phyloP scores from a whole-genome alignment of 78 protist species.

The Dictyostelium purpureum region DNA sequence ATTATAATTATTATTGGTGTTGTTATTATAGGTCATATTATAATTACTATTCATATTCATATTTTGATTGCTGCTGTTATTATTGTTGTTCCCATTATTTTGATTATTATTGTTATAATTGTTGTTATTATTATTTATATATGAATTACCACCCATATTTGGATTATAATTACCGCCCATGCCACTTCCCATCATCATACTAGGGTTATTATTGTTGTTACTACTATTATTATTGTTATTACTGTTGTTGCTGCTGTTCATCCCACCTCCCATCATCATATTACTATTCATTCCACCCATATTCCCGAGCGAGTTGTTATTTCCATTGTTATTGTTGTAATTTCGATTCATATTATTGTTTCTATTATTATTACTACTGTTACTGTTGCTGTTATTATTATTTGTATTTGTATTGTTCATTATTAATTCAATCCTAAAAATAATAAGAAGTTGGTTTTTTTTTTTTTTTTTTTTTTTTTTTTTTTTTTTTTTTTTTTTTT shows the following conservation, averaged over 20 bases:
- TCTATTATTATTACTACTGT: background rate
- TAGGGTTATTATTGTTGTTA: background rate
- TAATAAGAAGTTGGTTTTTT: too few relatives aligned
- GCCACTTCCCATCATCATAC: background rate
- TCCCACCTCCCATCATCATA: background rate
- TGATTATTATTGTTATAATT: background rate
- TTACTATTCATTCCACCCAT: background rate
- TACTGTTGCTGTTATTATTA: too few relatives aligned
- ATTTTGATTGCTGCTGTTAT: background rate
- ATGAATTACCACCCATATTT: too few relatives aligned
- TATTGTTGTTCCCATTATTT: conserved; percentile 5
- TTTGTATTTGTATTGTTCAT: too few relatives aligned
- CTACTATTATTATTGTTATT: background rate
- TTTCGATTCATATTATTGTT: background rate
- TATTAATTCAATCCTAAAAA: too few relatives aligned
- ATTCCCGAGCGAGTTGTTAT: background rate
- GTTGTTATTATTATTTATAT: background rate
- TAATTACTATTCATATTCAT: conserved; percentile 9
- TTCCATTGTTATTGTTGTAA: background rate
- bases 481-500: background rate
- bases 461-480: background rate
- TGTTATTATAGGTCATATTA: background rate
- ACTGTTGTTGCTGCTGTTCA: background rate
- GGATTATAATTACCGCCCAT: background rate
- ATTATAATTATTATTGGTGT: background rate